Conservation (phyloP, 192 early-diverging fungal species). For the Coemansia reversa region DNA sequence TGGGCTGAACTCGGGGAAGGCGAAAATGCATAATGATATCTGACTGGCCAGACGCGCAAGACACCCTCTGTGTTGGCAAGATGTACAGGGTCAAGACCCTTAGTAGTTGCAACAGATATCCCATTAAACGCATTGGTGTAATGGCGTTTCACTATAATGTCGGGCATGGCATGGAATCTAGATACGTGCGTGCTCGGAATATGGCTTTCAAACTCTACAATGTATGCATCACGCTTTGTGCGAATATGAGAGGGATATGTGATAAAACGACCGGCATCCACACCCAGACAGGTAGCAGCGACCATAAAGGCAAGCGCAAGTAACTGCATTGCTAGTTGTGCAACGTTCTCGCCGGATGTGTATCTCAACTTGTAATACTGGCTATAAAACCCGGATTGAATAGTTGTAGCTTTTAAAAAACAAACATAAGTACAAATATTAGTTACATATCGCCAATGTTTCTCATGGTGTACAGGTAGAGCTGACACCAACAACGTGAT, state of each 20-base stretch:
- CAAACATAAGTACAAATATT: neutral
- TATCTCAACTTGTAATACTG: neutral
- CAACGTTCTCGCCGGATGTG: neutral
- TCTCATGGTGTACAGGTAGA: neutral
- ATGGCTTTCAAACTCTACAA: slow-evolving; percentile 20
- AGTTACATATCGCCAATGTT: neutral
- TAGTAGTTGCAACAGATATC: slow-evolving; percentile 4
- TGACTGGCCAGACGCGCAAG: slow-evolving; percentile 22
- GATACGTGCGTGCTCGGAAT: slow-evolving; percentile 4
- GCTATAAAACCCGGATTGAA: neutral
- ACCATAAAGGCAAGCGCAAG: neutral
- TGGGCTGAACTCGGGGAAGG: neutral
- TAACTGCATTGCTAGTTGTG: neutral
- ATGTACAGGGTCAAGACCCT: neutral
- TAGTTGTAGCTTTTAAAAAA: neutral
- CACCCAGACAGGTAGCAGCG: neutral
- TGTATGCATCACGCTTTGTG: slow-evolving; percentile 11
- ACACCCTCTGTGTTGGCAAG: slow-evolving; percentile 15
- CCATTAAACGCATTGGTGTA: slow-evolving; percentile 8
- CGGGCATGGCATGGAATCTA: slow-evolving; percentile 7
- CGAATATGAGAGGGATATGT: slow-evolving; percentile 9
- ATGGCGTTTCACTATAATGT: slow-evolving; percentile 4
- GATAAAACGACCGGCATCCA: slow-evolving; percentile 8
- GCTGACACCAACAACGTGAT: neutral
- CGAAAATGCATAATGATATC: neutral